Evolutionary conservation across 2,329 filamentous ascomycete genomes (phyloP).

Genomic region (Corynespora cassiicola): DNA sequence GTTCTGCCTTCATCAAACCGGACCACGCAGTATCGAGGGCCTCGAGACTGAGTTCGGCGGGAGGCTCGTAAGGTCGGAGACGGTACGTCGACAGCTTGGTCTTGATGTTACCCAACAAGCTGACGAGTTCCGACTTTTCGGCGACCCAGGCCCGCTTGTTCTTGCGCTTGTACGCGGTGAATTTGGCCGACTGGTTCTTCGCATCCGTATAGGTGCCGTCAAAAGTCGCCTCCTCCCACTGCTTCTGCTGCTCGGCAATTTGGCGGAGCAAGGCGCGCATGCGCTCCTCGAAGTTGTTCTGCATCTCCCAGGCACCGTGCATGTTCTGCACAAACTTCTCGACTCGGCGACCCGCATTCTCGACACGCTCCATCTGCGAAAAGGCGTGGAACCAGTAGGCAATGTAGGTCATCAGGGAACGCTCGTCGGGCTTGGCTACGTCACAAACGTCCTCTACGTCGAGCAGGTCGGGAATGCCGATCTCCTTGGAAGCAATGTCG

Average conservation of each 20-base stretch:
- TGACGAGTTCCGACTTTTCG: conserved; percentile 94
- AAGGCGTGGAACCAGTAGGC: conserved; percentile 99
- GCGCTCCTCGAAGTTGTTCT: conserved; percentile 90
- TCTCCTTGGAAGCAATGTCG: conserved; percentile 93
- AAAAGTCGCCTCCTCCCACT: conserved; percentile 82
- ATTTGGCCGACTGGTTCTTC: conserved; percentile 82
- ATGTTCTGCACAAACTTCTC: conserved; percentile 99
- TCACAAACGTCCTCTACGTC: conserved; percentile 99
- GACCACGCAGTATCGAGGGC: conserved; percentile 85
- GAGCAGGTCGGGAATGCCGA: conserved; percentile 92
- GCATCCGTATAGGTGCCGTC: conserved; percentile 92
- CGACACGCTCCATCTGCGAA: conserved; percentile 97
- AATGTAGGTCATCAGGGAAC: conserved; percentile 98
- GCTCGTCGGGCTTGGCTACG: conserved; percentile 93
- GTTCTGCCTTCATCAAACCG: conserved; percentile 80
- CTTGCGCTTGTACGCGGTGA: conserved; percentile 88
- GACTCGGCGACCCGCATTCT: conserved; percentile 93
- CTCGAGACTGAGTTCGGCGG: conserved; percentile 80
- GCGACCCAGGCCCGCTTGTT: conserved; percentile 96
- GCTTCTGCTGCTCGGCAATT: conserved; percentile 74
- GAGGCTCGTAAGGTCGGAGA: conserved; percentile 88
- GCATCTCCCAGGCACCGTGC: conserved; percentile 99
- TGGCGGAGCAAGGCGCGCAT: conserved; percentile 82
- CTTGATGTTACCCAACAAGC: conserved; percentile 95
- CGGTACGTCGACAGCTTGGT: conserved; percentile 97